phyloP scores from a whole-genome alignment of 108 stramenopile genomes.

The Nitzschia putrida region DNA sequence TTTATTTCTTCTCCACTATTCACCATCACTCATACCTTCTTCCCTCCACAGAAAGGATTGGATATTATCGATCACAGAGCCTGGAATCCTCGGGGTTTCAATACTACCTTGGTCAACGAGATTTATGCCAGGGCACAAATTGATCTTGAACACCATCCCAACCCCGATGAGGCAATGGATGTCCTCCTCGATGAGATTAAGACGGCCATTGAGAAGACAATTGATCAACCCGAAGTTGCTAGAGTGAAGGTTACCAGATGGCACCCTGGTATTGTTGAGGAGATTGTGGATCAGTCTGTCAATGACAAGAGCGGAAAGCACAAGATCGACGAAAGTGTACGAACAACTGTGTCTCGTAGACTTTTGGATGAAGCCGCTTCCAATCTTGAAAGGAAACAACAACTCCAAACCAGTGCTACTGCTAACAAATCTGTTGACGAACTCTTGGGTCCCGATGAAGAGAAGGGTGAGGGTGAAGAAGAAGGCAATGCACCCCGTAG shows the following conservation, averaged over 20 bases:
- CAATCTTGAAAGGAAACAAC: conserved; percentile 50
- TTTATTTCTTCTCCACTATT: too few species aligned
- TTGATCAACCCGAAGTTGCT: conserved; percentile 57
- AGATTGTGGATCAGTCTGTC: conserved; percentile 54
- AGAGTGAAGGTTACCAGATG: conserved; percentile 74
- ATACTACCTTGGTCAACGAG: conserved; percentile 75
- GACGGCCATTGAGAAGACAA: conserved; percentile 36
- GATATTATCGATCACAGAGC: conserved; percentile 81
- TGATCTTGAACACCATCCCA: conserved; percentile 11
- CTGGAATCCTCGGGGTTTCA: conserved; percentile 72
- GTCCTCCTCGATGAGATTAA: conserved; percentile 50
- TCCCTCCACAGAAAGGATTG: conserved; percentile 34
- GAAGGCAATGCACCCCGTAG: neutral
- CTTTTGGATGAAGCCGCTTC: conserved; percentile 55
- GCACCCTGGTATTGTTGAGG: conserved; percentile 74
- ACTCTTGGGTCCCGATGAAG: conserved; percentile 42
- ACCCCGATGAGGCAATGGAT: conserved; percentile 39
- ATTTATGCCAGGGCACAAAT: conserved; percentile 60
- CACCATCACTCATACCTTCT: neutral
- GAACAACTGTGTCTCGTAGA: conserved; percentile 32
- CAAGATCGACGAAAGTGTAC: conserved; percentile 37
- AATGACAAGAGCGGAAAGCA: too few species aligned
- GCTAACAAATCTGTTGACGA: conserved; percentile 59
- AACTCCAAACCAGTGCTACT: conserved; percentile 52
- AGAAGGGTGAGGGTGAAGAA: neutral